phyloP scores from a whole-genome alignment of 2,329 filamentous ascomycete genomes.

The Teratosphaeria zuluensis region DNA sequence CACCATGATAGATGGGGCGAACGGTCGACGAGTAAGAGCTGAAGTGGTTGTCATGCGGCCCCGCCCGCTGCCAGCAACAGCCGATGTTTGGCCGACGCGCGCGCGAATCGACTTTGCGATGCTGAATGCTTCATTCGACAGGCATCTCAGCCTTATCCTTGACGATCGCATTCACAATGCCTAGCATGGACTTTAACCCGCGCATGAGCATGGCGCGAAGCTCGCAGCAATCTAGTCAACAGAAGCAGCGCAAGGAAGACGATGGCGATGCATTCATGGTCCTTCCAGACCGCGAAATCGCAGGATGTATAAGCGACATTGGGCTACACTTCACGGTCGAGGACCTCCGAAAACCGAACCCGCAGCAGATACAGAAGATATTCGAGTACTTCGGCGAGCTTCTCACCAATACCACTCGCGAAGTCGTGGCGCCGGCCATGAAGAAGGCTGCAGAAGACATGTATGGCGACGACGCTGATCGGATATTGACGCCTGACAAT shows the following conservation, averaged over 20 bases:
- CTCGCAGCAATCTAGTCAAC: slow-evolving; percentile 26
- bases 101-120: background rate
- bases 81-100: background rate
- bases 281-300: slow-evolving; percentile 67
- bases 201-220: slow-evolving; percentile 42
- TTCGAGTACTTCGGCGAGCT: slow-evolving; percentile 97
- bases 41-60: background rate
- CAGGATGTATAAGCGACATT: slow-evolving; percentile 94
- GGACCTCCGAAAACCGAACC: slow-evolving; percentile 88
- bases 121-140: background rate
- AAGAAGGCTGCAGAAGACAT: slow-evolving; percentile 80
- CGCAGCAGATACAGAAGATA: slow-evolving; percentile 89
- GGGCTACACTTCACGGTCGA: slow-evolving; percentile 78
- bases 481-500: slow-evolving; percentile 71
- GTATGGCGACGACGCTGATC: slow-evolving; percentile 70
- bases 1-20: background rate
- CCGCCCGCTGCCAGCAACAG: background rate
- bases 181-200: slow-evolving; percentile 39
- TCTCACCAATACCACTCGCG: slow-evolving; percentile 84
- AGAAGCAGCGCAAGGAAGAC: slow-evolving; percentile 33
- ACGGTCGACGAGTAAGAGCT: background rate
- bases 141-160: background rate
- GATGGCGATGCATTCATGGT: slow-evolving; percentile 41
- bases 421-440: slow-evolving; percentile 92
- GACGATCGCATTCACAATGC: slow-evolving; percentile 10